Conservation (phyloP, 208 protist species). For the Trypanosoma grayi region DNA sequence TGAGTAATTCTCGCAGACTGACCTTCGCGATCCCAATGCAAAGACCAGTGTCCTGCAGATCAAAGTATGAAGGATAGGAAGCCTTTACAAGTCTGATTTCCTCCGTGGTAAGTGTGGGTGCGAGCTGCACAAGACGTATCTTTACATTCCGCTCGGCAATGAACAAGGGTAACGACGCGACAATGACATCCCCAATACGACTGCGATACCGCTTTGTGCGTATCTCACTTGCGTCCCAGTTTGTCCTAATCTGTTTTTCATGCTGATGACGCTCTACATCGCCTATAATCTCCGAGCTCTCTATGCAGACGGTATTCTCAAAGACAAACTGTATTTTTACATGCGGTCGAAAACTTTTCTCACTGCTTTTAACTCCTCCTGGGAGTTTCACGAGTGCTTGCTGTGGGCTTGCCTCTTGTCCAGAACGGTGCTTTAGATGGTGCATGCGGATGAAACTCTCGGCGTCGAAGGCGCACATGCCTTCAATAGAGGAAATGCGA, state of each 20-base stretch:
- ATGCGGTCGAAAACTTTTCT: slow-evolving; percentile 23
- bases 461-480: slow-evolving; percentile 57
- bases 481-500: slow-evolving; percentile 47
- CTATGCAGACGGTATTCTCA: slow-evolving; percentile 64
- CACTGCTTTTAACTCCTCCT: not conserved
- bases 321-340: slow-evolving; percentile 73
- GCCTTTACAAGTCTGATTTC: slow-evolving; percentile 18
- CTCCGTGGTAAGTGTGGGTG: slow-evolving; percentile 31
- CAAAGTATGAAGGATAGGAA: slow-evolving; percentile 21
- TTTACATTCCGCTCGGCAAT: slow-evolving; percentile 64
- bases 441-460: slow-evolving; percentile 81
- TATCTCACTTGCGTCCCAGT: slow-evolving; percentile 66
- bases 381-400: slow-evolving; percentile 4
- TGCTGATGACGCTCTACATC: slow-evolving; percentile 37
- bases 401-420: not conserved
- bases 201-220: slow-evolving; percentile 58
- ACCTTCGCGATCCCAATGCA: slow-evolving; percentile 86
- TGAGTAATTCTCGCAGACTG: slow-evolving; percentile 60
- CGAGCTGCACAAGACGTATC: slow-evolving; percentile 78
- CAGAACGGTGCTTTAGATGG: slow-evolving; percentile 36
- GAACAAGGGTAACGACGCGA: slow-evolving; percentile 61
- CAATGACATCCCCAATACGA: slow-evolving; percentile 41
- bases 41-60: slow-evolving; percentile 37
- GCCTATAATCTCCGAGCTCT: slow-evolving; percentile 41
- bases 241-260: slow-evolving; percentile 47